Percentiles rank a stretch among this genome's conserved stretches.
phyloP scores from a whole-genome alignment of 495 filamentous ascomycete species.

The Thermothielavioides terrestris region DNA sequence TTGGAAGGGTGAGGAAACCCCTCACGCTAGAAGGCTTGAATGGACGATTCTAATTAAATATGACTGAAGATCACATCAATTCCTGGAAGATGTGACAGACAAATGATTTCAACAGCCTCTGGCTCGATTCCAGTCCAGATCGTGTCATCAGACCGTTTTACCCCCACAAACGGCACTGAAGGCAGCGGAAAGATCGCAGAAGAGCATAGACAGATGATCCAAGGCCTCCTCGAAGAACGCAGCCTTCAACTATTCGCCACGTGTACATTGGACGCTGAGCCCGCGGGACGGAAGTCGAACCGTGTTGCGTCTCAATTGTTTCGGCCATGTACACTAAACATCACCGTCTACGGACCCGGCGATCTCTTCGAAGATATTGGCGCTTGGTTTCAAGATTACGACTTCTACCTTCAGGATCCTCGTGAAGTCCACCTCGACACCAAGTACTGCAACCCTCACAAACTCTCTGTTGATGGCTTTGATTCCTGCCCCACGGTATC shows the following conservation, averaged over 20 bases:
- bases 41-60: too few relatives aligned
- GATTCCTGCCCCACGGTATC: conserved; percentile 3
- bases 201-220: neutral
- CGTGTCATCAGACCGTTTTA: neutral
- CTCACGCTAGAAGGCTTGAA: too few relatives aligned
- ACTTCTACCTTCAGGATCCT: conserved; percentile 37
- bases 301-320: neutral
- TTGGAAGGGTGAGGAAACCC: too few relatives aligned
- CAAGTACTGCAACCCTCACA: conserved; percentile 38
- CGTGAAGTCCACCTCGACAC: conserved; percentile 22
- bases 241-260: neutral
- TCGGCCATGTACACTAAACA: conserved; percentile 9
- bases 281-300: neutral
- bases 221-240: neutral
- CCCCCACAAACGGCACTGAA: neutral
- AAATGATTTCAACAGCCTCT: neutral
- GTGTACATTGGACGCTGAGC: neutral
- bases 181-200: neutral
- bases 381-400: conserved; percentile 23
- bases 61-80: neutral
- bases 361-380: conserved; percentile 26
- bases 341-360: conserved; percentile 26
- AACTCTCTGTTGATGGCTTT: conserved; percentile 24
- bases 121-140: neutral
- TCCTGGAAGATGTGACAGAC: neutral